These are phyloP conservation scores for Geotrichum ghanense DNA, from an alignment of 805 yeast genomes.

Conservation along the genomic window DNA sequence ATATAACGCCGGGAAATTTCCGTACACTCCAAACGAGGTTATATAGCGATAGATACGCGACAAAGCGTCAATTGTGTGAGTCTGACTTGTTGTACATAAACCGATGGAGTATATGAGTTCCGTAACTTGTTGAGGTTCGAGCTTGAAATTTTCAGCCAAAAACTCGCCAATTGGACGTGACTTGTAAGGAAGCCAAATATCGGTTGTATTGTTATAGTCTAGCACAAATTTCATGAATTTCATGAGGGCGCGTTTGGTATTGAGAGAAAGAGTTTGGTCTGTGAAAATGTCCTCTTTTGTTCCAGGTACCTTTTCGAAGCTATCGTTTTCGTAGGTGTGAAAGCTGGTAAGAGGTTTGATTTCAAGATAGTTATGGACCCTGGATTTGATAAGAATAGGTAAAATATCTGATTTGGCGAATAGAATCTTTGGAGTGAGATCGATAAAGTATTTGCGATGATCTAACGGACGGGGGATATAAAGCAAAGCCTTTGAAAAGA, in stretches of 20 bases:
- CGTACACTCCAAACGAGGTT: constrained; percentile 80
- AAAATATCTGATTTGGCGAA: constrained; percentile 87
- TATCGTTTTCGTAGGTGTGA: constrained; percentile 90
- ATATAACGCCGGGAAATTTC: constrained; percentile 84
- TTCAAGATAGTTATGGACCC: constrained; percentile 86
- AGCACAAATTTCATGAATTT: constrained; percentile 81
- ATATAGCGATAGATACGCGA: constrained; percentile 75
- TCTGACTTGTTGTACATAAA: constrained; percentile 48
- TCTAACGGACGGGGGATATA: constrained; percentile 62
- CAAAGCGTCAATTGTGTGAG: constrained; percentile 63
- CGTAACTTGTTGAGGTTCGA: constrained; percentile 62
- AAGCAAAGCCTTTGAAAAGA: constrained; percentile 58
- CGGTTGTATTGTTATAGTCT: constrained; percentile 50
- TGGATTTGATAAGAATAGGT: constrained; percentile 63
- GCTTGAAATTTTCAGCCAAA: constrained; percentile 51
- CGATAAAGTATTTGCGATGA: constrained; percentile 75
- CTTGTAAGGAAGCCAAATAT: constrained; percentile 45
- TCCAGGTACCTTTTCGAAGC: constrained; percentile 74
- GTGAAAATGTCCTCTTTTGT: constrained; percentile 91
- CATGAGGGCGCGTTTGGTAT: constrained; percentile 78
- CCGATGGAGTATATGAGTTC: constrained; percentile 86
- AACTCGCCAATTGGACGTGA: constrained; percentile 48
- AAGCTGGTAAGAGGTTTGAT: constrained; percentile 80
- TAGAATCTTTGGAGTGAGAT: constrained; percentile 73
- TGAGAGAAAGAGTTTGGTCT: constrained; percentile 62